These are phyloP conservation scores for Sextonia rubra DNA, from an alignment of 164 flowering plant genomes.

Conservation along the genomic window DNA sequence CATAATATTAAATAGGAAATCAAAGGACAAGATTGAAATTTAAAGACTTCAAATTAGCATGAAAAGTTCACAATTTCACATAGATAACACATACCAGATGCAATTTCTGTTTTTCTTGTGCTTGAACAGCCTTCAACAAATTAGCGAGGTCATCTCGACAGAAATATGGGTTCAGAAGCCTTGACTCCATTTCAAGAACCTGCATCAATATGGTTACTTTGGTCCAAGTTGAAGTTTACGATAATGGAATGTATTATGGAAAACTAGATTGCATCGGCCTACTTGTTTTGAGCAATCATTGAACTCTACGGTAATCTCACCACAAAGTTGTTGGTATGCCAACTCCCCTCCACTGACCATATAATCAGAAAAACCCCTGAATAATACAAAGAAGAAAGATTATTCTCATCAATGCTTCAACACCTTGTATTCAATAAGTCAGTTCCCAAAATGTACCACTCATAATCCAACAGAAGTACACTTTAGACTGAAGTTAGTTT, in stretches of 20 bases:
- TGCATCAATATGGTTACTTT: constrained; percentile 15
- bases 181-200: constrained; percentile 77
- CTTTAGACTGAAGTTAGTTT: too few relatives aligned
- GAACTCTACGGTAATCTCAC: constrained; percentile 74
- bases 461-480: background rate
- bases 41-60: background rate
- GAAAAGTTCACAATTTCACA: background rate
- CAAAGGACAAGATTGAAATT: background rate
- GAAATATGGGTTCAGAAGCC: constrained; percentile 45
- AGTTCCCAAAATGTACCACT: background rate
- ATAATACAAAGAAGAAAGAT: background rate
- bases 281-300: constrained; percentile 92
- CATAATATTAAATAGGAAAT: too few relatives aligned
- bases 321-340: constrained; percentile 79
- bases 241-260: background rate
- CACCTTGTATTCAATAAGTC: background rate
- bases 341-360: constrained; percentile 64
- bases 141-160: constrained; percentile 66
- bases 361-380: constrained; percentile 53
- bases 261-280: constrained; percentile 3
- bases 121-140: constrained; percentile 73
- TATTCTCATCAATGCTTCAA: background rate
- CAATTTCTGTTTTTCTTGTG: constrained; percentile 82
- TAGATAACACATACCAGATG: constrained; percentile 48
- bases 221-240: background rate